Conservation (phyloP, 306 rosid genomes). For the Cercis canadensis region DNA sequence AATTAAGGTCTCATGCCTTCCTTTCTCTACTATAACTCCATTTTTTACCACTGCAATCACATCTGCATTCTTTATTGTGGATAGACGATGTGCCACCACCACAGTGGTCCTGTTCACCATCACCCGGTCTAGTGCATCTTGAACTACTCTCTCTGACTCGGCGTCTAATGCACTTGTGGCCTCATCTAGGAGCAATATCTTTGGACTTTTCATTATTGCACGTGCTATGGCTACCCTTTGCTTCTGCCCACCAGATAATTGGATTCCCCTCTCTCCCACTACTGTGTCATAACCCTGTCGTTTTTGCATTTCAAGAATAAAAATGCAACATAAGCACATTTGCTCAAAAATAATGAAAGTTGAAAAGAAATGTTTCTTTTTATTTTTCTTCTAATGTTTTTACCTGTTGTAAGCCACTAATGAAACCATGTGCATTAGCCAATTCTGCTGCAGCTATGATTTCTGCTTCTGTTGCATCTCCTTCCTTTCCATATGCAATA, state of each 20-base stretch:
- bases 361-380: too few relatives aligned
- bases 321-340: not conserved
- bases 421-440: slow-evolving; percentile 77
- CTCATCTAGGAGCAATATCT: slow-evolving; percentile 73
- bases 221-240: slow-evolving; percentile 81
- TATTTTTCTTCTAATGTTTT: not conserved
- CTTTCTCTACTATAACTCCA: slow-evolving; percentile 76
- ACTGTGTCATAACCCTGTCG: slow-evolving; percentile 65
- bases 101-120: slow-evolving; percentile 72
- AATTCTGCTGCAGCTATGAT: slow-evolving; percentile 61
- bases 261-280: slow-evolving; percentile 79
- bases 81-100: slow-evolving; percentile 74
- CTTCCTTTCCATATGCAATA: slow-evolving; percentile 78
- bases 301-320: not conserved
- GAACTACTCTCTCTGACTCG: slow-evolving; percentile 81
- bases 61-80: slow-evolving; percentile 79
- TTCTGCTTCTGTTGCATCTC: slow-evolving; percentile 69
- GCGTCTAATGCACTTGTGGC: slow-evolving; percentile 87
- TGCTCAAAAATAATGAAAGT: not conserved
- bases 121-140: slow-evolving; percentile 77
- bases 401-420: slow-evolving; percentile 69
- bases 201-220: slow-evolving; percentile 74
- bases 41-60: slow-evolving; percentile 73
- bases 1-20: slow-evolving; percentile 65
- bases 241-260: slow-evolving; percentile 78